phyloP scores from a whole-genome alignment of 148 eudicot genomes.

The Gaultheria prostrata region DNA sequence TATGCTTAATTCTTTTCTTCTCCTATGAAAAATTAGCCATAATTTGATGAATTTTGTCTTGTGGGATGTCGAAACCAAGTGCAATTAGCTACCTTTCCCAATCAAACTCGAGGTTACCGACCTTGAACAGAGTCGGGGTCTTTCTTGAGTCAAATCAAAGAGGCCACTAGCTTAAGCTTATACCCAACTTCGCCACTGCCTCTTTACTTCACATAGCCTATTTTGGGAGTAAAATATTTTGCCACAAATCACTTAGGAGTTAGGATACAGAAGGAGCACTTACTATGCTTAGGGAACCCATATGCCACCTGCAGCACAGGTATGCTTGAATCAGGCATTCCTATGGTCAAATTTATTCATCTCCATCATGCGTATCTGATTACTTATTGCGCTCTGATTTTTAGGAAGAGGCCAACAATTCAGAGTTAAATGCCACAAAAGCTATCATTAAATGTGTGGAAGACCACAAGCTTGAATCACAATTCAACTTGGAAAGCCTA shows the following conservation, averaged over 20 bases:
- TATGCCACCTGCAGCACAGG: not conserved
- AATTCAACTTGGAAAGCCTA: slow-evolving; percentile 40
- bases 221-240: not conserved
- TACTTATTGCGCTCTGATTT: not conserved
- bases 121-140: not conserved
- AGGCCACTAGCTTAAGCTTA: not conserved
- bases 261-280: not conserved
- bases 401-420: slow-evolving; percentile 52
- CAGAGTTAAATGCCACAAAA: slow-evolving; percentile 37
- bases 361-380: not conserved
- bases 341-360: not conserved
- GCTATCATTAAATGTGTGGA: slow-evolving; percentile 57
- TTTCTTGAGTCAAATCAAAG: not conserved
- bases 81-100: not conserved
- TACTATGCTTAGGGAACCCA: not conserved
- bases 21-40: not conserved
- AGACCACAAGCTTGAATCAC: slow-evolving; percentile 50
- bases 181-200: not conserved
- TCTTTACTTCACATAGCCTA: not conserved
- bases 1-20: not conserved
- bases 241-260: not conserved
- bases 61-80: not conserved
- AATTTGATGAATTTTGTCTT: not conserved
- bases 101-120: not conserved
- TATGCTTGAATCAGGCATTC: not conserved